Evolutionary conservation across 208 protist genomes (phyloP).

Genomic region (Strigomonas culicis): DNA sequence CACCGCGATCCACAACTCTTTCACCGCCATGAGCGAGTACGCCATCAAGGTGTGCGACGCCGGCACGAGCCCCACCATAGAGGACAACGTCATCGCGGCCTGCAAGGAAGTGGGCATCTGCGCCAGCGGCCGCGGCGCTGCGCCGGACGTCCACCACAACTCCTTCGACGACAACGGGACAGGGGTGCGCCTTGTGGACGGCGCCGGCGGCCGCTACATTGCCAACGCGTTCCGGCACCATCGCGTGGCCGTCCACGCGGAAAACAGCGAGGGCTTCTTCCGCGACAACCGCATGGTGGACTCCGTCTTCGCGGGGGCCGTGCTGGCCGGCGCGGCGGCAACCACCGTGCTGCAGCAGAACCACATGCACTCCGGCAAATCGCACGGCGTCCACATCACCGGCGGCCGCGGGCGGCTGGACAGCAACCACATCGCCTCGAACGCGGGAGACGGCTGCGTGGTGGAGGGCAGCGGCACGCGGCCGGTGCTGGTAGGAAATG

Average conservation of each 20-base stretch:
- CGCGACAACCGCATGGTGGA: conserved; percentile 19
- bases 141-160: conserved; percentile 21
- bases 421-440: conserved; percentile 21
- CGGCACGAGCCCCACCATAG: conserved; percentile 2
- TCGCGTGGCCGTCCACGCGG: conserved; percentile 13
- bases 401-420: conserved; percentile 12
- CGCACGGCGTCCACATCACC: conserved; percentile 11
- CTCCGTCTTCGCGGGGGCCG: conserved; percentile 14
- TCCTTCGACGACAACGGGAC: conserved; percentile 15
- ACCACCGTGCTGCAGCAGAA: conserved; percentile 19
- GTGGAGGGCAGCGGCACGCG: conserved; percentile 16
- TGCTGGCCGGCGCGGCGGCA: conserved; percentile 6
- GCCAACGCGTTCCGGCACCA: conserved; percentile 23
- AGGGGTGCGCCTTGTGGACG: conserved; percentile 13
- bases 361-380: conserved; percentile 11
- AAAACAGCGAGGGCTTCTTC: conserved; percentile 18
- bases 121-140: conserved; percentile 14
- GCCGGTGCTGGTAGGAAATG: conserved; percentile 17
- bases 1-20: conserved; percentile 15
- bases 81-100: neutral
- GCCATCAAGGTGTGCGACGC: conserved; percentile 1
- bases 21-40: conserved; percentile 14
- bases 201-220: conserved; percentile 20
- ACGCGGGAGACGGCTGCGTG: conserved; percentile 20
- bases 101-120: neutral